Evolutionary conservation across 2,329 filamentous ascomycete genomes (phyloP).

Genomic region (Cryphonectria radicalis): DNA sequence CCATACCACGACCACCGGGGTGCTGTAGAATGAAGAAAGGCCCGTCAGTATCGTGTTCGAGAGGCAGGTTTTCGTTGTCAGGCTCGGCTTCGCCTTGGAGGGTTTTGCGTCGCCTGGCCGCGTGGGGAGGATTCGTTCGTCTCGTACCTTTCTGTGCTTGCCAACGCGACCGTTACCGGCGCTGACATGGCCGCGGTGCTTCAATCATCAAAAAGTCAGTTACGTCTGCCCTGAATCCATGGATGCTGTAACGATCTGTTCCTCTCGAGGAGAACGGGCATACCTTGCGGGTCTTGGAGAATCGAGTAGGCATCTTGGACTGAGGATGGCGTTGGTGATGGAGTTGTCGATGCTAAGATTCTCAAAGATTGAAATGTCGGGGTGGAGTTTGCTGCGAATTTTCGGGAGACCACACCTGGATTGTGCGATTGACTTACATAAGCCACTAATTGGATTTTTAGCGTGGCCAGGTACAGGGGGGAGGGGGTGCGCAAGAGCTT

Average conservation of each 20-base stretch:
- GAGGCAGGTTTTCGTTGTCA: neutral
- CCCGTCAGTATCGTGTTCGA: conserved; percentile 7
- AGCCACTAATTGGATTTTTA: neutral
- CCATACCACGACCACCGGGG: conserved; percentile 80
- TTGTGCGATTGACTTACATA: conserved; percentile 18
- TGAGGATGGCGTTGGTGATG: conserved; percentile 29
- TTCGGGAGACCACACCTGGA: conserved; percentile 13
- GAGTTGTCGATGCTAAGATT: conserved; percentile 27
- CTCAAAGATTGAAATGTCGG: conserved; percentile 18
- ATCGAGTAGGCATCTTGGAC: conserved; percentile 64
- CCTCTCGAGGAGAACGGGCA: conserved; percentile 17
- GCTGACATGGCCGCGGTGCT: conserved; percentile 94
- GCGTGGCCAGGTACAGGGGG: neutral
- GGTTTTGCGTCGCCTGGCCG: neutral
- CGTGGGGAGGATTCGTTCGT: conserved; percentile 7
- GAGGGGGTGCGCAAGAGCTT: neutral
- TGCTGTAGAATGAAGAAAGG: conserved; percentile 42
- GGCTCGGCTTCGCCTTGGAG: neutral
- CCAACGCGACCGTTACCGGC: conserved; percentile 98
- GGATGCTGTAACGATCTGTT: conserved; percentile 15
- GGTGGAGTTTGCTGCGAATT: conserved; percentile 21
- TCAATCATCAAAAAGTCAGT: conserved; percentile 39
- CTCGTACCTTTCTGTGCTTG: conserved; percentile 85
- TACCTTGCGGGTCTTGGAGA: conserved; percentile 74
- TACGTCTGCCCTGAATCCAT: conserved; percentile 21